These are phyloP conservation scores for Colletotrichum lupini DNA, from an alignment of 2,329 filamentous ascomycete species.

Conservation along the genomic window DNA sequence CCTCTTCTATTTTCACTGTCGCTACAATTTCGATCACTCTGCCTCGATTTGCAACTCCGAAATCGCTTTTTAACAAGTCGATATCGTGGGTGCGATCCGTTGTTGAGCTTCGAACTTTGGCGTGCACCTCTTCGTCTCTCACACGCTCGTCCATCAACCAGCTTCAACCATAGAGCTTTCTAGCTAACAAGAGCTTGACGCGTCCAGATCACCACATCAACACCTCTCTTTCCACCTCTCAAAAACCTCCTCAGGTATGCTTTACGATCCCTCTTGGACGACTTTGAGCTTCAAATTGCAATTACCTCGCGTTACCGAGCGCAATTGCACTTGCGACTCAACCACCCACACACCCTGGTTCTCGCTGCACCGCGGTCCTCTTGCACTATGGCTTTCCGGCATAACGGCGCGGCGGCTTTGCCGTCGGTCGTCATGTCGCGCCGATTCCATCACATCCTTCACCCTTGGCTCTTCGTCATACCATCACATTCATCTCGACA, in stretches of 20 bases:
- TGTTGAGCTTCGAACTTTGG: background rate
- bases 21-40: background rate
- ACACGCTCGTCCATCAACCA: constrained; percentile 34
- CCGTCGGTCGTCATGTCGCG: background rate
- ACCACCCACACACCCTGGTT: background rate
- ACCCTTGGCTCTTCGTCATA: background rate
- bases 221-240: constrained; percentile 38
- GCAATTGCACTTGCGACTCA: constrained; percentile 54
- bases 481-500: constrained; percentile 4
- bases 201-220: constrained; percentile 44
- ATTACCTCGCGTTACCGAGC: constrained; percentile 43
- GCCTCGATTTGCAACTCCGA: background rate
- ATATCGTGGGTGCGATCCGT: background rate
- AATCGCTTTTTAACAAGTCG: constrained; percentile 42
- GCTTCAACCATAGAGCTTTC: constrained; percentile 30
- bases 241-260: constrained; percentile 50
- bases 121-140: constrained; percentile 12
- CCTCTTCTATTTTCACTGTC: background rate
- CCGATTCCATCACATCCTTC: background rate
- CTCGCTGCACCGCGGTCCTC: constrained; percentile 39
- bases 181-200: constrained; percentile 44
- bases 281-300: constrained; percentile 50
- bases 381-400: background rate
- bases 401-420: background rate
- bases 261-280: constrained; percentile 37